Base-by-base conservation (phyloP, 2,329 filamentous ascomycete species). In the Verticillium zaregamsianum region DNA sequence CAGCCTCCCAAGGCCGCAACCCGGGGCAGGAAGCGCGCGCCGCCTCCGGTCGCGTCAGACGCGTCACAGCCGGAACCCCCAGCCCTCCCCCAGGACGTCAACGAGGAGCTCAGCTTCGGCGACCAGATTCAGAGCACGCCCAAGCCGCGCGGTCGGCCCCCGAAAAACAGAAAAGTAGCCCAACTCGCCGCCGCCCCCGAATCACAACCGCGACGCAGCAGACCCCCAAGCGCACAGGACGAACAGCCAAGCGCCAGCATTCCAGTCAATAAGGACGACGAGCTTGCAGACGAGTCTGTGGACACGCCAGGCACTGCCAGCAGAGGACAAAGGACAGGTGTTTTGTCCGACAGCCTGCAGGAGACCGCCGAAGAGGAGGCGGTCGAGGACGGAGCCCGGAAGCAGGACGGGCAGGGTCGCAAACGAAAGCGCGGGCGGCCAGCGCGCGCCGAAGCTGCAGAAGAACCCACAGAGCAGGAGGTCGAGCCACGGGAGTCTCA, bases 41-140 rank as follows among this genome's bases (percentile, higher is more conserved):
- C 39, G 8, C 40, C 58, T 8, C 40, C 32, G 3, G 32, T n/a
- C 58, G 58, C 58, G 58, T 59, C 58, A 20, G 20, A 54, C 28
- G 17, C 35, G 39, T 45, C 40, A n/a, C 40, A 59, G 25, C 39
- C 17, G 7, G n/a, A 52, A 32, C 37, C n/a, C 7, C 28, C 58
- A 12, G 58, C 49, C 9, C 32, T 59, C 11, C 58, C 58, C 3
- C 58, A 59, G n/a, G 58, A 59, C 23, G 39, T 54, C 20, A 63
- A 61, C 23, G 63, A 66, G 31, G 69, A 66, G 37, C 63, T 64
- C 58, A 70, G 68, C 5, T 86, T 86, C 71, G 79, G 80, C 61
- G 82, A 82, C 28, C 83, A 82, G 69, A 83, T 81, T 64, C 83
- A 82, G 69, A 83, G 81, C 64, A 82, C 58, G 8, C 58, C 58